Percentiles rank a stretch among this genome's conserved stretches.
Evolutionary conservation across 1,284 basidiomycete genomes (phyloP).

Genomic region (Afroboletus lepidellus): DNA sequence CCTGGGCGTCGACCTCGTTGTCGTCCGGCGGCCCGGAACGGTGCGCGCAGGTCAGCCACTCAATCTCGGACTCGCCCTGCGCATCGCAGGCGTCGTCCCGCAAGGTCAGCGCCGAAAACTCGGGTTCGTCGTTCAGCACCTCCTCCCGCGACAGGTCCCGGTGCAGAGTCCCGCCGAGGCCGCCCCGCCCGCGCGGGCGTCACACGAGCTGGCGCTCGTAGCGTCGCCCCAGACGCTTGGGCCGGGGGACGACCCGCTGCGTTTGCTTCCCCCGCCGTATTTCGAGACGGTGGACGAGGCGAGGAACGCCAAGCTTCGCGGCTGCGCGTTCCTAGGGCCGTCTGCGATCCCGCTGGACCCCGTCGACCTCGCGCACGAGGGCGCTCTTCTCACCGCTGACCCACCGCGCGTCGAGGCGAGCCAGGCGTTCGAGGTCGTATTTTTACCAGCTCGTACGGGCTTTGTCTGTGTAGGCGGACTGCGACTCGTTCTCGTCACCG

Average conservation of each 20-base stretch:
- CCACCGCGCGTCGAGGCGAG: slow-evolving; percentile 36
- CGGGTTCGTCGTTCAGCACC: slow-evolving; percentile 62
- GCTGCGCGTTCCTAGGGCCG: slow-evolving; percentile 50
- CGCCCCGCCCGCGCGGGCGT: slow-evolving; percentile 20
- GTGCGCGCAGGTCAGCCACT: slow-evolving; percentile 59
- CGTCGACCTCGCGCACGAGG: slow-evolving; percentile 35
- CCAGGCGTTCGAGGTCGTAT: slow-evolving; percentile 62
- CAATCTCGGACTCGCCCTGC: slow-evolving; percentile 49
- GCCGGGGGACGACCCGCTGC: slow-evolving; percentile 26
- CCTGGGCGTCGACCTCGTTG: slow-evolving; percentile 59
- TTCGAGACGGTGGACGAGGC: slow-evolving; percentile 39
- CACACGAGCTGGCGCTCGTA: slow-evolving; percentile 44
- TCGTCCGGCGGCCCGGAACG: slow-evolving; percentile 46
- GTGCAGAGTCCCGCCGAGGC: slow-evolving; percentile 16
- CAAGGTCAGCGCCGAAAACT: slow-evolving; percentile 38
- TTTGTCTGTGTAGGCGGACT: slow-evolving; percentile 63
- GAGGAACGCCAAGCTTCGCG: slow-evolving; percentile 28
- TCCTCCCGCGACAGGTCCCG: slow-evolving; percentile 41
- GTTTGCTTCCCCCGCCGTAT: slow-evolving; percentile 47
- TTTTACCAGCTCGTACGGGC: slow-evolving; percentile 52
- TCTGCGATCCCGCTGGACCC: slow-evolving; percentile 50
- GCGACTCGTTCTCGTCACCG: slow-evolving; percentile 58
- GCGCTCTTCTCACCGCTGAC: slow-evolving; percentile 17
- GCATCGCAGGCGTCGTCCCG: slow-evolving; percentile 44
- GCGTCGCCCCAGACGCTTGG: slow-evolving; percentile 40